A percentile compares a stretch with the other conserved stretches of the same genome.
phyloP scores from a whole-genome alignment of 495 filamentous ascomycete species.

The Penicillium antarcticum region DNA sequence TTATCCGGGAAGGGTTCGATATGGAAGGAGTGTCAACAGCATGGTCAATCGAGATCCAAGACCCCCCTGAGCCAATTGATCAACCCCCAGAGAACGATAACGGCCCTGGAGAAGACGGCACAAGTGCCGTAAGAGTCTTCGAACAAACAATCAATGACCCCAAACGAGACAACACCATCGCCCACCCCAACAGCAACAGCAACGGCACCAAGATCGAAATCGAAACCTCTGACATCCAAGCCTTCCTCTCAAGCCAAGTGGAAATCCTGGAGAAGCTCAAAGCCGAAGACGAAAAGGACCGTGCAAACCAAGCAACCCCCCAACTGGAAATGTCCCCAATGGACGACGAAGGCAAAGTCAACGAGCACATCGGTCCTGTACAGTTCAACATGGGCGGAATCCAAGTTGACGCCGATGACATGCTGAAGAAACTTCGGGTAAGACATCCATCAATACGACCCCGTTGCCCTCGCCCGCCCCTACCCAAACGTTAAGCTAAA shows the following conservation, averaged over 20 bases:
- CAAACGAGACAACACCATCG: conserved; percentile 53
- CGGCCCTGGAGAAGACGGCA: conserved; percentile 36
- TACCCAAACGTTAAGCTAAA: neutral
- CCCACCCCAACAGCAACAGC: conserved; percentile 44
- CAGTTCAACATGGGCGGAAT: conserved; percentile 98
- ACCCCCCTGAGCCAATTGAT: conserved; percentile 39
- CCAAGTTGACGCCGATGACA: conserved; percentile 94
- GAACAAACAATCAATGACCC: conserved; percentile 77
- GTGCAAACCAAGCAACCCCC: conserved; percentile 33
- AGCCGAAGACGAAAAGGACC: conserved; percentile 59
- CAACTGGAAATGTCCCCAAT: conserved; percentile 46
- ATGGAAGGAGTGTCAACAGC: conserved; percentile 80
- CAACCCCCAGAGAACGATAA: conserved; percentile 16
- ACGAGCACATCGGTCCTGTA: conserved; percentile 90
- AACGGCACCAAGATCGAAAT: conserved; percentile 56
- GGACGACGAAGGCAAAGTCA: conserved; percentile 59
- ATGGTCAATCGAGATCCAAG: conserved; percentile 79
- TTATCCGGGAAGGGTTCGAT: conserved; percentile 90
- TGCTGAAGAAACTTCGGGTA: conserved; percentile 86
- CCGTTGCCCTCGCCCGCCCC: neutral
- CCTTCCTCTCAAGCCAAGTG: conserved; percentile 71
- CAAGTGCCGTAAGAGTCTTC: conserved; percentile 65
- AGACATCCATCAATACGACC: conserved; percentile 8
- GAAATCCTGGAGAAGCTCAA: conserved; percentile 67
- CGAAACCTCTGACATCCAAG: conserved; percentile 71